Percentiles rank a stretch among this genome's conserved stretches.
These are phyloP conservation scores for Primulina eburnea DNA, from an alignment of 257 asterid species.

Conservation along the genomic window DNA sequence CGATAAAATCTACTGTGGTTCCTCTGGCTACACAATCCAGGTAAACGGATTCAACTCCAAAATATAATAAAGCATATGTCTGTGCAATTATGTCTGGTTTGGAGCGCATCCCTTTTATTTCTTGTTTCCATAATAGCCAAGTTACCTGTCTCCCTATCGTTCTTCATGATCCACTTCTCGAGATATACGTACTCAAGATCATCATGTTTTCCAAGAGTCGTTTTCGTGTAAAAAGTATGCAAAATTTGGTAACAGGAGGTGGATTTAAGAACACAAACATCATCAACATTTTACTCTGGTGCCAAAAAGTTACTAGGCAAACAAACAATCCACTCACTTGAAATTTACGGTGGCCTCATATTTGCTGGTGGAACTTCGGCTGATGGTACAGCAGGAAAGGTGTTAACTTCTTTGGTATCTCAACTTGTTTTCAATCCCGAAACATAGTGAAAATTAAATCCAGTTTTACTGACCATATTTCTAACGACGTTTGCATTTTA, in stretches of 20 bases:
- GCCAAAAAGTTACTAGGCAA: conserved; percentile 65
- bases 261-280: conserved; percentile 50
- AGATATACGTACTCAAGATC: neutral
- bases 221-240: neutral
- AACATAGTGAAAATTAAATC: neutral
- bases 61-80: neutral
- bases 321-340: conserved; percentile 57
- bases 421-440: neutral
- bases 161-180: neutral
- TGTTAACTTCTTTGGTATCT: conserved; percentile 19
- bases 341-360: conserved; percentile 43
- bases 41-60: conserved; percentile 26
- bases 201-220: neutral
- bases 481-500: conserved; percentile 4
- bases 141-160: neutral
- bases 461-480: neutral
- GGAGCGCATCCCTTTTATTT: neutral
- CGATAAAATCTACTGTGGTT: conserved; percentile 72
- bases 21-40: conserved; percentile 67
- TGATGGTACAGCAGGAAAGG: conserved; percentile 82
- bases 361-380: conserved; percentile 59
- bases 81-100: no score
- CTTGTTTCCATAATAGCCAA: neutral
- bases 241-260: conserved; percentile 52
- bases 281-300: conserved; percentile 61